A percentile compares a stretch with the other conserved stretches of the same genome.
Evolutionary conservation across 1,284 basidiomycete species (phyloP).

Genomic region (Trichosporon inkin): DNA sequence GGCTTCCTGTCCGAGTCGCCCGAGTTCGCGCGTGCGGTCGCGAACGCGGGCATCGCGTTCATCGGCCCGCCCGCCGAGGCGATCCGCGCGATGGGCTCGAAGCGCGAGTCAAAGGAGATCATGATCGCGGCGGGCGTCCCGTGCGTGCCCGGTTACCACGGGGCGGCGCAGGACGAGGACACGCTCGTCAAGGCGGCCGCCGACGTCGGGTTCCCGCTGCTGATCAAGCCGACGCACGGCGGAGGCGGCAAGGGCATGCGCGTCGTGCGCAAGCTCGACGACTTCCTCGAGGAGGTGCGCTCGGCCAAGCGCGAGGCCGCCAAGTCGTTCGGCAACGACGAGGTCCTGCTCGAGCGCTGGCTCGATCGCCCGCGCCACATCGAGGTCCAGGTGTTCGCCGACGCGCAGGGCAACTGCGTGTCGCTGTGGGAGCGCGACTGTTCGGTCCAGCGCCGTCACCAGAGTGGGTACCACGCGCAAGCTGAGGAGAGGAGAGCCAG

Average conservation of each 20-base stretch:
- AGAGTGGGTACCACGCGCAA: constrained; percentile 54
- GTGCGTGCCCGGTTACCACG: constrained; percentile 69
- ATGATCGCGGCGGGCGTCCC: constrained; percentile 89
- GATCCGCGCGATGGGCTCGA: constrained; percentile 62
- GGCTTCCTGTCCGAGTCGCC: constrained; percentile 78
- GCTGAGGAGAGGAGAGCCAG: not conserved
- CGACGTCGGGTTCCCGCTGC: constrained; percentile 58
- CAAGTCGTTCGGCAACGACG: constrained; percentile 81
- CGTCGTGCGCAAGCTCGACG: constrained; percentile 55
- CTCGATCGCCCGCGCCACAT: constrained; percentile 78
- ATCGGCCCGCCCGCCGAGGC: constrained; percentile 61
- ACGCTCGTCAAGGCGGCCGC: constrained; percentile 51
- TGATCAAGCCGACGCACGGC: constrained; percentile 68
- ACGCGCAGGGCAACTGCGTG: constrained; percentile 68
- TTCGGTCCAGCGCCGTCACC: constrained; percentile 87
- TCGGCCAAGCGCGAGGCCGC: constrained; percentile 81
- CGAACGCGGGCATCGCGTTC: constrained; percentile 58
- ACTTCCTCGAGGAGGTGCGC: constrained; percentile 64
- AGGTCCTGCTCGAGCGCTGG: constrained; percentile 80
- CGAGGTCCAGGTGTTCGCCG: constrained; percentile 87
- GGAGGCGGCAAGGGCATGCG: constrained; percentile 70
- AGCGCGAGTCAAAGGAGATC: constrained; percentile 66
- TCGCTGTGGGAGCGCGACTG: constrained; percentile 92
- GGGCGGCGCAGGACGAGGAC: constrained; percentile 58
- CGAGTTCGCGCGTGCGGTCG: constrained; percentile 57